phyloP scores from a whole-genome alignment of 2,329 filamentous ascomycete genomes.

The Coniochaeta sp. region DNA sequence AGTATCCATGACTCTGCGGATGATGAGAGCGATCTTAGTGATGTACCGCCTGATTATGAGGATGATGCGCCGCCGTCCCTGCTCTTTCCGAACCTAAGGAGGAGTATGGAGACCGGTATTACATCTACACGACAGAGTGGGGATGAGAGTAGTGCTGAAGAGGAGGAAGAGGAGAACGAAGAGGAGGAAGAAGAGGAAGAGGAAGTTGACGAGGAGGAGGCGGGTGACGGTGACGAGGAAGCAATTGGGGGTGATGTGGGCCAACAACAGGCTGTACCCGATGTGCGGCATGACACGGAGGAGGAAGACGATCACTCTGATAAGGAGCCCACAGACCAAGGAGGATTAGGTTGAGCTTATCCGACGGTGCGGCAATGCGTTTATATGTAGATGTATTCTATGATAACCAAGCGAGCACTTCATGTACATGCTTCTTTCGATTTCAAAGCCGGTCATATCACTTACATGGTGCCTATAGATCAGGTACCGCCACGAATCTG shows the following conservation, averaged over 20 bases:
- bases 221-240: neutral
- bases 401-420: too few relatives aligned
- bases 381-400: too few relatives aligned
- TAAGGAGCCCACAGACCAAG: neutral
- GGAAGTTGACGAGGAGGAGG: conserved; percentile 7
- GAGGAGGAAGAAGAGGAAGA: conserved; percentile 13
- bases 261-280: neutral
- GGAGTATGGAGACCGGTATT: conserved; percentile 23
- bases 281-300: neutral
- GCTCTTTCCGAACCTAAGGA: conserved; percentile 43
- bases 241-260: neutral
- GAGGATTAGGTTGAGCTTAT: neutral
- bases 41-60: conserved; percentile 52
- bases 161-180: conserved; percentile 13
- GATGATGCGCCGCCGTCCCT: conserved; percentile 47
- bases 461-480: too few relatives aligned
- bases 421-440: too few relatives aligned
- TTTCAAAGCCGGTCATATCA: too few relatives aligned
- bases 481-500: too few relatives aligned
- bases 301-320: neutral
- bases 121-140: conserved; percentile 4
- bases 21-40: conserved; percentile 63
- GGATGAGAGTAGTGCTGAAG: conserved; percentile 9
- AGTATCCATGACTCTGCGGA: conserved; percentile 60
- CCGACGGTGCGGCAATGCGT: neutral